These are phyloP conservation scores for Ramaria sp. DNA, from an alignment of 768 basidiomycete species.

Conservation along the genomic window DNA sequence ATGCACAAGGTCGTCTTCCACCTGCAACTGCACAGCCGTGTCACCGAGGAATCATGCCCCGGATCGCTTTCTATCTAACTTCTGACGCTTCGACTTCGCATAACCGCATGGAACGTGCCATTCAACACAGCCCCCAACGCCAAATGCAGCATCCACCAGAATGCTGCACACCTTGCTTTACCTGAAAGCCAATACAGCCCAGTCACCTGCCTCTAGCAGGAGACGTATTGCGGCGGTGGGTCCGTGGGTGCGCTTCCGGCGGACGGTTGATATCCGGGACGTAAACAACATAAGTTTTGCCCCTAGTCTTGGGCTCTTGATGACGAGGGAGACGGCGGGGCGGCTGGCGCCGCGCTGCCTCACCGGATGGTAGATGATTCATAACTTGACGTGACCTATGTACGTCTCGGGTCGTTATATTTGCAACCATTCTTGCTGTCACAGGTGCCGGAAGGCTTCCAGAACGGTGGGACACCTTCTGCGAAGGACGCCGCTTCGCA, in stretches of 20 bases:
- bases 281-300: slow-evolving; percentile 7
- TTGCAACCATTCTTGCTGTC: slow-evolving; percentile 16
- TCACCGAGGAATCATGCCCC: too few species aligned
- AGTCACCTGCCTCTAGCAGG: not conserved
- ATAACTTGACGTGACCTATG: slow-evolving; percentile 25
- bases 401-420: slow-evolving; percentile 15
- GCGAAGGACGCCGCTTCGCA: slow-evolving; percentile 9
- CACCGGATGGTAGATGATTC: slow-evolving; percentile 33
- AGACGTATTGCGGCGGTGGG: slow-evolving; percentile 2
- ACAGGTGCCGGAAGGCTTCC: slow-evolving; percentile 32
- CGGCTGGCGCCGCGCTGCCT: slow-evolving; percentile 5
- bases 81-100: too few species aligned
- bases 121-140: too few species aligned
- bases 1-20: too few species aligned
- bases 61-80: too few species aligned
- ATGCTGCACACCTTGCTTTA: too few species aligned
- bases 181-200: not conserved
- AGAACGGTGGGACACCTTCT: slow-evolving; percentile 16
- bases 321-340: not conserved
- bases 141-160: too few species aligned
- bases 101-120: too few species aligned
- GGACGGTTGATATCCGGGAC: slow-evolving; percentile 6
- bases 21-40: too few species aligned
- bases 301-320: slow-evolving; percentile 1
- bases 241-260: slow-evolving; percentile 4